These are phyloP conservation scores for Boechera divaricarpa DNA, from an alignment of 345 rosid species.

Conservation along the genomic window DNA sequence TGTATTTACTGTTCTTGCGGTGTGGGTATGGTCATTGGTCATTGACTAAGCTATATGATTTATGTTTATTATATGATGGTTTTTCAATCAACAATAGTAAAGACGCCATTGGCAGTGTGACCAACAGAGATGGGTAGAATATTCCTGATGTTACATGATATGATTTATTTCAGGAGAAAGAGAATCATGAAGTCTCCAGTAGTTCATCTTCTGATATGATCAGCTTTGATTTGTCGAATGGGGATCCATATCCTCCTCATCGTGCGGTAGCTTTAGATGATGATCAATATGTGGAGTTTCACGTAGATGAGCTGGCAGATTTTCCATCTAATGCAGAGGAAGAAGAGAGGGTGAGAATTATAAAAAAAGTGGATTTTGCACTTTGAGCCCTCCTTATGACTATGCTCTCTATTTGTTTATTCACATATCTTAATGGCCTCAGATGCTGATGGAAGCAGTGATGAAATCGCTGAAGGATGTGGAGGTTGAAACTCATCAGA, in stretches of 20 bases:
- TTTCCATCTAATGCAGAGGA: conserved; percentile 76
- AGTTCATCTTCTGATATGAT: conserved; percentile 84
- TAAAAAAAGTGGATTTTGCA: conserved; percentile 4
- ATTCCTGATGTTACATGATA: conserved; percentile 21
- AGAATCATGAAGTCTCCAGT: conserved; percentile 46
- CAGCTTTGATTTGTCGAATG: conserved; percentile 76
- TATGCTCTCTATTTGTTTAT: conserved; percentile 1
- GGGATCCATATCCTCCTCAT: conserved; percentile 66
- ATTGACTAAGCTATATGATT: background rate
- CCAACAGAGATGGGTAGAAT: conserved; percentile 4
- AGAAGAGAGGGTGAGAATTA: conserved; percentile 76
- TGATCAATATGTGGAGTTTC: conserved; percentile 83
- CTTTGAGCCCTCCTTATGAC: background rate
- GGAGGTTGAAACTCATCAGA: conserved; percentile 46
- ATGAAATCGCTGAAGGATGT: conserved; percentile 70
- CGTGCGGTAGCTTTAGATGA: conserved; percentile 61
- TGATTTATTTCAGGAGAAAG: conserved; percentile 58
- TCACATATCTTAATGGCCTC: conserved; percentile 37
- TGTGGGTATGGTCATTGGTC: conserved; percentile 9
- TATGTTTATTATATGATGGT: background rate
- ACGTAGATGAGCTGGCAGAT: conserved; percentile 76
- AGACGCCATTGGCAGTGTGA: background rate
- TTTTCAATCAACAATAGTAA: conserved; percentile 5
- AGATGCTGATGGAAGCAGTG: conserved; percentile 94
- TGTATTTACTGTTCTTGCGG: background rate